phyloP scores from a whole-genome alignment of 2,329 filamentous ascomycete genomes.

The Claviceps arundinis region DNA sequence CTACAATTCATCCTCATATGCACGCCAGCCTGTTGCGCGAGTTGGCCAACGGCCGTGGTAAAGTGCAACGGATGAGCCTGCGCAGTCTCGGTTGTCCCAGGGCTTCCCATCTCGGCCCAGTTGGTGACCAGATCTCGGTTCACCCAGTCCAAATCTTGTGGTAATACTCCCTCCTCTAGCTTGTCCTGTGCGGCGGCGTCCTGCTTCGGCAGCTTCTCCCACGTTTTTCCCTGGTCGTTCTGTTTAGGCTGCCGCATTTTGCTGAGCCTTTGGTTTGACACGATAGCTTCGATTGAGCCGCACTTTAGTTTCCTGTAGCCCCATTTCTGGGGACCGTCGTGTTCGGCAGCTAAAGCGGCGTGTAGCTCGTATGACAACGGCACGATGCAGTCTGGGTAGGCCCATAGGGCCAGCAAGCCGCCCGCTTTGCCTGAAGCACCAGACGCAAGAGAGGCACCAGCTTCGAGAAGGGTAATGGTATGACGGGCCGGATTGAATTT shows the following conservation, averaged over 20 bases:
- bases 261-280: conserved; percentile 22
- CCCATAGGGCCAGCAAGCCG: conserved; percentile 81
- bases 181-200: conserved; percentile 33
- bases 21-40: conserved; percentile 58
- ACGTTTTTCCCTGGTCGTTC: conserved; percentile 28
- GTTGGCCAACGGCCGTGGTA: conserved; percentile 66
- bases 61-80: conserved; percentile 92
- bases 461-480: conserved; percentile 76
- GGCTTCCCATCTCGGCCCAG: conserved; percentile 70
- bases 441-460: conserved; percentile 67
- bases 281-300: conserved; percentile 39
- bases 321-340: conserved; percentile 67
- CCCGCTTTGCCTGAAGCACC: conserved; percentile 92
- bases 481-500: conserved; percentile 63
- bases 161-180: conserved; percentile 48
- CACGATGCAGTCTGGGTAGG: conserved; percentile 74
- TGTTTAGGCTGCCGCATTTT: conserved; percentile 12
- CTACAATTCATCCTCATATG: conserved; percentile 51
- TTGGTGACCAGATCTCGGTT: conserved; percentile 48
- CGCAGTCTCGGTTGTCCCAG: conserved; percentile 61
- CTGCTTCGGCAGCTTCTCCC: conserved; percentile 51
- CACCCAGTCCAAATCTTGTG: conserved; percentile 76
- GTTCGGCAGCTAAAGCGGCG: conserved; percentile 68
- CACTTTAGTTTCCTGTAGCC: conserved; percentile 73
- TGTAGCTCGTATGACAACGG: conserved; percentile 78